Conservation (phyloP, 192 early-diverging fungal species). For the Geranomyces variabilis region DNA sequence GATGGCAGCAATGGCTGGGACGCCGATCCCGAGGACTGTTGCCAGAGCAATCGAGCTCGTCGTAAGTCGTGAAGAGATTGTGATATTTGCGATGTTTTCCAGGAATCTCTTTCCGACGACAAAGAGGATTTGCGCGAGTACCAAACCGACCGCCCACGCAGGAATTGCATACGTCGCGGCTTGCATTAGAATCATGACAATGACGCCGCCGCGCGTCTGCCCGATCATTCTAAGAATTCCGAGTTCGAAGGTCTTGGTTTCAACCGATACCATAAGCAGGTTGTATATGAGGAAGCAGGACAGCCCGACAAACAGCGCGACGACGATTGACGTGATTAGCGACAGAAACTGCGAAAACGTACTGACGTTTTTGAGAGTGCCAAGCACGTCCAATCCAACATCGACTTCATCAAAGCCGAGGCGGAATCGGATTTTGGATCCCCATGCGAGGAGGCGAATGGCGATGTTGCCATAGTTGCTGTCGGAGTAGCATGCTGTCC, state of each 20-base stretch:
- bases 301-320: constrained; percentile 30
- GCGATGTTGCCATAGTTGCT: constrained; percentile 22
- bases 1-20: constrained; percentile 33
- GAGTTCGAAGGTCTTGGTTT: constrained; percentile 39
- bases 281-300: constrained; percentile 43
- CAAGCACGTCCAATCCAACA: constrained; percentile 4
- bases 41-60: constrained; percentile 1
- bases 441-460: constrained; percentile 24
- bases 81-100: constrained; percentile 26
- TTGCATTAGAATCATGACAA: constrained; percentile 33
- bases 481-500: constrained; percentile 18
- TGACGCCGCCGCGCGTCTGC: constrained; percentile 19
- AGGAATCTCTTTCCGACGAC: constrained; percentile 14
- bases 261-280: constrained; percentile 43
- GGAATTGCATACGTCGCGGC: constrained; percentile 35
- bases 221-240: constrained; percentile 43
- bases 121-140: constrained; percentile 21
- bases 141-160: constrained; percentile 28
- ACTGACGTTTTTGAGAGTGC: constrained; percentile 4
- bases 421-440: constrained; percentile 18
- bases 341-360: constrained; percentile 35
- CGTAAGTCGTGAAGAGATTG: constrained; percentile 9
- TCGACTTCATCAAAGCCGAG: constrained; percentile 28
- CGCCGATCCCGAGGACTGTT: constrained; percentile 26
- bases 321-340: constrained; percentile 38